Evolutionary conservation across 164 flowering plant genomes (phyloP), one percentile per base, ranked within the genome.

Genomic region (Pachysandra terminalis): DNA sequence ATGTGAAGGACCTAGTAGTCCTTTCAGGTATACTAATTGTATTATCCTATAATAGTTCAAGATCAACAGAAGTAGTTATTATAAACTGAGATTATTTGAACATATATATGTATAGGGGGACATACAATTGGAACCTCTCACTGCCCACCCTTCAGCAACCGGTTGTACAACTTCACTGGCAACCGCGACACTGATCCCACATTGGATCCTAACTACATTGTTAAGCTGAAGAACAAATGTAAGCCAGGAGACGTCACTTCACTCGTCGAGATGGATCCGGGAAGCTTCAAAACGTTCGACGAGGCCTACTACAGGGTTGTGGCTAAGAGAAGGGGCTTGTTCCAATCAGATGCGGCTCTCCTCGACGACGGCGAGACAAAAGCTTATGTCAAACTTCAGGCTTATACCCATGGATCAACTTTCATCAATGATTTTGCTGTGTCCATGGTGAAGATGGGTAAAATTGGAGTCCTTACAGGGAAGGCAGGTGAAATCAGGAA

Each of bases 121-220:
- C 94, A 89, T 71, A 87, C 88, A 15, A 75, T 89, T 61, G 94
- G 91, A 5, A 66, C 19, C 4, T 69, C 84, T 22, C 90, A 84
- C 62, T 89, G 95, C 75, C 23, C 74, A 0, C 16, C 78, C 26
- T 75, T 87, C 78, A 22, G 70, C 0, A 74, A 54, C 63, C 82
- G 91, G 1, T 68, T 89, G 2, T 87, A 86, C 88, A 87, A 87
- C 72, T 85, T 85, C 84, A 85, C 90, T 0, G 91, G 91, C 13
- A 79, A 65, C 19, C 85, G 87, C 5, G 85, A 78, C 67, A 9
- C 73, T 0, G 90, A 89, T 67, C 89, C 89, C 0, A 19, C 72
- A 0, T 3, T 86, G 65, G 89, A 86, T 49, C 59, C 70, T 0
- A 64, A 78, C 56, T 88, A 86, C 67, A 56, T 74, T 0, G 63